Percentiles rank a stretch among this genome's conserved stretches.
Evolutionary conservation across 2,329 filamentous ascomycete species (phyloP).

Genomic region (Reticulascus tulasneorum): DNA sequence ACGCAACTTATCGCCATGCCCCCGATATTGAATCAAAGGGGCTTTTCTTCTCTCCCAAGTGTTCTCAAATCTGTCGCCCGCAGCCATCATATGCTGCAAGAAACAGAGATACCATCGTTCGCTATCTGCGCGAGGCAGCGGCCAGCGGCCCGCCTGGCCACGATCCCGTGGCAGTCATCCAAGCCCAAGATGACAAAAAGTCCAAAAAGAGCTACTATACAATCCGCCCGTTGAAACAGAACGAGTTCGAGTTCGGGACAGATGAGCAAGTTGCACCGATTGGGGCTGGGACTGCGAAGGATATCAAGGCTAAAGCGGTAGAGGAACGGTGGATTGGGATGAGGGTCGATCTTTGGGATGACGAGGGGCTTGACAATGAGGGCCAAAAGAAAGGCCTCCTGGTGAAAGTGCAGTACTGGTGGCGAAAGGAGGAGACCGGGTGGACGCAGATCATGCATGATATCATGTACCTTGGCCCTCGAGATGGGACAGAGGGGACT

Average conservation of each 20-base stretch:
- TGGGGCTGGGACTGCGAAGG: slow-evolving; percentile 8
- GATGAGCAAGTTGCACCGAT: slow-evolving; percentile 11
- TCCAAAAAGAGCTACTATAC: slow-evolving; percentile 14
- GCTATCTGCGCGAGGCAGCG: slow-evolving; percentile 17
- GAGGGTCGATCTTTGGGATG: slow-evolving; percentile 24
- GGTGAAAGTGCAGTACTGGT: slow-evolving; percentile 27
- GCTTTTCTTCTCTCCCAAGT: slow-evolving; percentile 1
- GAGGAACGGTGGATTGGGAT: slow-evolving; percentile 21
- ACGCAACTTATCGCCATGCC: slow-evolving; percentile 7
- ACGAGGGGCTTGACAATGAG: background rate
- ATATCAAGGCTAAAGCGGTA: slow-evolving; percentile 13
- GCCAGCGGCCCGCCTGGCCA: no score
- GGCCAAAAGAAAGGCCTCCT: slow-evolving; percentile 10
- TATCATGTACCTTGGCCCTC: slow-evolving; percentile 21
- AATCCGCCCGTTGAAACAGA: slow-evolving; percentile 11
- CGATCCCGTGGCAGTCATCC: background rate
- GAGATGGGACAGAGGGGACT: slow-evolving; percentile 19
- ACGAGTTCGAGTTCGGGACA: slow-evolving; percentile 15
- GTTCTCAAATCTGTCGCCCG: slow-evolving; percentile 19
- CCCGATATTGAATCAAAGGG: slow-evolving; percentile 4
- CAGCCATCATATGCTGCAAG: slow-evolving; percentile 18
- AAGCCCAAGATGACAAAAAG: background rate
- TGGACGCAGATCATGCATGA: slow-evolving; percentile 23
- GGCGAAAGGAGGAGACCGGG: slow-evolving; percentile 15
- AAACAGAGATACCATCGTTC: slow-evolving; percentile 18